These are phyloP conservation scores for Leucogyrophana mollusca DNA, from an alignment of 768 basidiomycete species.

Conservation along the genomic window DNA sequence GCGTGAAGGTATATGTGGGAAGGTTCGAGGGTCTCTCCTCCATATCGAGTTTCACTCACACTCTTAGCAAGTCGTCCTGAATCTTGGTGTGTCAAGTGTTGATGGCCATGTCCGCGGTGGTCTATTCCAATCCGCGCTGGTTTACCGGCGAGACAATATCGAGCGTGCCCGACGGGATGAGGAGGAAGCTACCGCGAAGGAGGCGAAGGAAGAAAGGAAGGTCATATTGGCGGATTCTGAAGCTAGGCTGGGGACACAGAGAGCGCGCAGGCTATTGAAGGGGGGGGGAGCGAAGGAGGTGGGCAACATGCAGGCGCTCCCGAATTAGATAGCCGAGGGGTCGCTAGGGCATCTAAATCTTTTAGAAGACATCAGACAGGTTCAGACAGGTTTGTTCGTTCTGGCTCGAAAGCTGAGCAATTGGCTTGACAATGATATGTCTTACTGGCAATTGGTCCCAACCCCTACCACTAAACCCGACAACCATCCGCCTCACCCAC, in stretches of 20 bases:
- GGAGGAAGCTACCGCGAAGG: slow-evolving; percentile 68
- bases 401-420: too few species aligned
- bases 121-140: too few species aligned
- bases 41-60: too few species aligned
- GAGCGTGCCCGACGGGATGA: slow-evolving; percentile 79
- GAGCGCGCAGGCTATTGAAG: slow-evolving; percentile 56
- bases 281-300: slow-evolving; percentile 38
- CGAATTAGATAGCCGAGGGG: slow-evolving; percentile 8
- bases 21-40: too few species aligned
- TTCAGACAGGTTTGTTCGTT: too few species aligned
- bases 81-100: too few species aligned
- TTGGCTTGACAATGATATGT: too few species aligned
- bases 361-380: slow-evolving; percentile 81
- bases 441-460: slow-evolving; percentile 3
- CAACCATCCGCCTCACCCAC: slow-evolving; percentile 58
- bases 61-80: too few species aligned
- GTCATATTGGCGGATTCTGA: slow-evolving; percentile 81
- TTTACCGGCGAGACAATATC: slow-evolving; percentile 81
- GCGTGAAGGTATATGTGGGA: too few species aligned
- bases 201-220: slow-evolving; percentile 67
- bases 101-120: too few species aligned
- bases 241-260: slow-evolving; percentile 64
- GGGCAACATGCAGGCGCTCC: slow-evolving; percentile 22
- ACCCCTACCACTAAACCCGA: slow-evolving; percentile 39
- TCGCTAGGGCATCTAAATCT: slow-evolving; percentile 77